Percentiles rank a stretch among this genome's conserved stretches.
Evolutionary conservation across 345 rosid genomes (phyloP).

Genomic region (Rhizophora mangle): DNA sequence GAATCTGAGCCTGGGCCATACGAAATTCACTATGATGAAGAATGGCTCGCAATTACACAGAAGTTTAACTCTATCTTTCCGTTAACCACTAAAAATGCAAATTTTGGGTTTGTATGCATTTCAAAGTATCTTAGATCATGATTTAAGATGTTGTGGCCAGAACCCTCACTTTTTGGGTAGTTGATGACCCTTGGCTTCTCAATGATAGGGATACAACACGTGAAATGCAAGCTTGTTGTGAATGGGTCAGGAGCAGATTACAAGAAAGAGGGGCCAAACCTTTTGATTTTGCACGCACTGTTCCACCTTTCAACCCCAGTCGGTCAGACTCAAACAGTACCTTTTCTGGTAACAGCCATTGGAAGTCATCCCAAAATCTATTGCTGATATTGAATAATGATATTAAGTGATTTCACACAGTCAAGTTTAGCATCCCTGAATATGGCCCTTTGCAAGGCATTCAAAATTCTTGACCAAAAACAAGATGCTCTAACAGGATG

Average conservation of each 20-base stretch:
- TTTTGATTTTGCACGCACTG: constrained; percentile 67
- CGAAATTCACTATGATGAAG: constrained; percentile 78
- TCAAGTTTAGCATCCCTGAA: too few species aligned
- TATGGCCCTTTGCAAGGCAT: too few species aligned
- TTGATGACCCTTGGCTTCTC: constrained; percentile 8
- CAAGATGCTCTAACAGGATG: too few species aligned
- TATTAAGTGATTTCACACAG: too few species aligned
- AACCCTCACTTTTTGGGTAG: background rate
- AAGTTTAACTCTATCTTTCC: constrained; percentile 70
- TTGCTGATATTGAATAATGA: too few species aligned
- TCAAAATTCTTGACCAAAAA: too few species aligned
- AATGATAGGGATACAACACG: constrained; percentile 39
- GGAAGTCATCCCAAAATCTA: background rate
- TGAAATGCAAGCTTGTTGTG: constrained; percentile 57
- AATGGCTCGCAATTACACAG: constrained; percentile 74
- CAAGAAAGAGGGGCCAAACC: constrained; percentile 62
- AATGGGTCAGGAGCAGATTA: constrained; percentile 64
- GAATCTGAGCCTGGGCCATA: constrained; percentile 77
- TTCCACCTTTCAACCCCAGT: constrained; percentile 52
- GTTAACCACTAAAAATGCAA: constrained; percentile 40
- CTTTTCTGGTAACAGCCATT: constrained; percentile 32
- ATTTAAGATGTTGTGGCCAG: background rate
- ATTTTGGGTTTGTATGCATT: constrained; percentile 46
- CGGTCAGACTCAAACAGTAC: constrained; percentile 28
- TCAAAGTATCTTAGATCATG: background rate